Base-by-base conservation (phyloP, 2,329 filamentous ascomycete genomes). In the Hymenoscyphus albidus region DNA sequence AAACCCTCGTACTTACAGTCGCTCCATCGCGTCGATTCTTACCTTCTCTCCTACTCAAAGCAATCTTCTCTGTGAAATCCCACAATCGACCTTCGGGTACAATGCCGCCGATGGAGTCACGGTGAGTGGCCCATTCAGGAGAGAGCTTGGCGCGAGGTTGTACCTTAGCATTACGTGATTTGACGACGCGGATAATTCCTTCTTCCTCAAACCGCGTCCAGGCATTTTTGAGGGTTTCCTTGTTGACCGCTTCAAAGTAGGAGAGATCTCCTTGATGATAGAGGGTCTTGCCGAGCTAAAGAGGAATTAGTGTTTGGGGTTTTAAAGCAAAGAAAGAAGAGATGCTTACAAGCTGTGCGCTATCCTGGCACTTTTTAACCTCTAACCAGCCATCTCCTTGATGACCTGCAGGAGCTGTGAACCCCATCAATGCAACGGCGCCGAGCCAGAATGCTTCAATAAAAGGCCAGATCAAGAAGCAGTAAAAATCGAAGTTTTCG, bases 401-500 rank as follows among this genome's bases (percentile, higher is more conserved):
- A 64, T 82, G 76, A 0, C 74, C 79, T 0, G 77, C 73, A 3
- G 92, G 92, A 1, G 93, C 93, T 0, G 91, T 89, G 14, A 98
- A 82, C 56, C 94, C 93, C 80, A 97, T 89, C 0, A 98, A 81
- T 0, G 91, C 92, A 0, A 98, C 89, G 0, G 93, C 90, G 12
- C 92, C 93, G 1, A 99, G 84, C 95, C 95, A 99, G 61, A 86
- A 89, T 0, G 93, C 90, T 77, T 99, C 95, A 70, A 98, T 93
- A 71, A 99, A 99, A 0, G 95, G 95, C 95, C 95, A 99, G 68
- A 99, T 92, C 22, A 99, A 80, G 82, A 98, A 99, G 79, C 94
- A 98, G 79, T 98, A 98, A 77, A 99, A 99, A 75, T 99, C 95
- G 73, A 91, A 99, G 73, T 97, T 98, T 77, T 99, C 95, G 44